Conservation (phyloP, 306 rosid genomes). For the Rosa persica region DNA sequence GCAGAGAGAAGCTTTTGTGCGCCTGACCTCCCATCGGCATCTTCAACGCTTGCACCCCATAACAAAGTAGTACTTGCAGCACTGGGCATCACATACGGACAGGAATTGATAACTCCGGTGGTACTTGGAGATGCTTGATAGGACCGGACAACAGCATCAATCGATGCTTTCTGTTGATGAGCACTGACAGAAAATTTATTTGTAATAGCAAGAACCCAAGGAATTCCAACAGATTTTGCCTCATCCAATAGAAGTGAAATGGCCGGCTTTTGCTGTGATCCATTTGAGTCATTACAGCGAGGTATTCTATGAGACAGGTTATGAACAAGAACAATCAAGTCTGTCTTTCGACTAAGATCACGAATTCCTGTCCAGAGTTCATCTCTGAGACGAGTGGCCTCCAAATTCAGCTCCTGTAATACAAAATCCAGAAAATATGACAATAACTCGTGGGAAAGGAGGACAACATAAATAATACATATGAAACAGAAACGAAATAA, state of each 20-base stretch:
- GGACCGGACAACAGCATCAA: conserved; percentile 73
- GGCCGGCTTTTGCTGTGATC: conserved; percentile 64
- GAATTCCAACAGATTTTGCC: conserved; percentile 94
- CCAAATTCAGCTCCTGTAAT: conserved; percentile 68
- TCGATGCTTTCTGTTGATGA: conserved; percentile 76
- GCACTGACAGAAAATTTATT: conserved; percentile 97
- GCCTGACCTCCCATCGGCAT: conserved; percentile 44
- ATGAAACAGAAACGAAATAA: not conserved
- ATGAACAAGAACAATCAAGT: conserved; percentile 88
- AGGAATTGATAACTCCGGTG: conserved; percentile 71
- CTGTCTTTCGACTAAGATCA: conserved; percentile 78
- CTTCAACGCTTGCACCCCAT: conserved; percentile 51
- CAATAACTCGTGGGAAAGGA: not conserved
- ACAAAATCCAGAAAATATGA: conserved; percentile 15
- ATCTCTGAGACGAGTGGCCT: conserved; percentile 67
- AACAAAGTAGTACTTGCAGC: conserved; percentile 66
- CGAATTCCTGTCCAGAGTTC: conserved; percentile 88
- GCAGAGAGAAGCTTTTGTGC: conserved; percentile 66
- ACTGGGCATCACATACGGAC: conserved; percentile 77
- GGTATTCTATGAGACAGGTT: conserved; percentile 93
- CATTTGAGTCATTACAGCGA: conserved; percentile 50
- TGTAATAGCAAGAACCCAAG: conserved; percentile 96
- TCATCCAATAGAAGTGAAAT: conserved; percentile 84
- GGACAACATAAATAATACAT: not conserved
- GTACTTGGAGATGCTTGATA: conserved; percentile 72